Evolutionary conservation across 495 filamentous ascomycete genomes (phyloP).

Genomic region (Penicillium ochrochloron): DNA sequence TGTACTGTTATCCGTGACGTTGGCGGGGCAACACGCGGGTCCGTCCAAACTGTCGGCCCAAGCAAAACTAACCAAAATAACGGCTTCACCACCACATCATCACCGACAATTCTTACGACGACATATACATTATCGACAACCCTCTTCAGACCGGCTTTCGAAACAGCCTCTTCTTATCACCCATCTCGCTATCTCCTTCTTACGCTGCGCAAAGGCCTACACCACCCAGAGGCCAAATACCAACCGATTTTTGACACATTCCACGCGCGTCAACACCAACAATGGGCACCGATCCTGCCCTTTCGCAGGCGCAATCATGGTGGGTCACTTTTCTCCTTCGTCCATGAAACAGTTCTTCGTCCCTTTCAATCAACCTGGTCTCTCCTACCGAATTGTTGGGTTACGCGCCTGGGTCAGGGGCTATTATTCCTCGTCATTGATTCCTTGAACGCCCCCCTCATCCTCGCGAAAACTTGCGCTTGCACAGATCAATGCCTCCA

Average conservation of each 20-base stretch:
- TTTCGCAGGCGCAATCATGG: constrained; percentile 28
- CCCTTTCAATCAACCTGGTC: neutral
- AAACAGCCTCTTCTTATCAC: neutral
- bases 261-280: constrained; percentile 33
- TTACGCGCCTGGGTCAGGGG: constrained; percentile 13
- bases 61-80: constrained; percentile 8
- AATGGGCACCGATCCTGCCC: constrained; percentile 29
- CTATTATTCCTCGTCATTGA: constrained; percentile 4
- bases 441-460: neutral
- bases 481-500: neutral
- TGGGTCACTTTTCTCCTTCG: constrained; percentile 19
- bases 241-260: constrained; percentile 33
- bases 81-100: constrained; percentile 9
- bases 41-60: constrained; percentile 1
- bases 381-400: neutral
- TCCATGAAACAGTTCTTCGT: neutral
- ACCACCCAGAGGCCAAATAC: neutral
- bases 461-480: neutral
- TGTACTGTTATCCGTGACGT: neutral
- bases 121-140: constrained; percentile 1
- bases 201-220: neutral
- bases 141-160: neutral
- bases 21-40: constrained; percentile 7
- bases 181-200: neutral
- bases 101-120: constrained; percentile 2